Evolutionary conservation across 257 asterid species (phyloP).

Genomic region (Solanum boliviense): DNA sequence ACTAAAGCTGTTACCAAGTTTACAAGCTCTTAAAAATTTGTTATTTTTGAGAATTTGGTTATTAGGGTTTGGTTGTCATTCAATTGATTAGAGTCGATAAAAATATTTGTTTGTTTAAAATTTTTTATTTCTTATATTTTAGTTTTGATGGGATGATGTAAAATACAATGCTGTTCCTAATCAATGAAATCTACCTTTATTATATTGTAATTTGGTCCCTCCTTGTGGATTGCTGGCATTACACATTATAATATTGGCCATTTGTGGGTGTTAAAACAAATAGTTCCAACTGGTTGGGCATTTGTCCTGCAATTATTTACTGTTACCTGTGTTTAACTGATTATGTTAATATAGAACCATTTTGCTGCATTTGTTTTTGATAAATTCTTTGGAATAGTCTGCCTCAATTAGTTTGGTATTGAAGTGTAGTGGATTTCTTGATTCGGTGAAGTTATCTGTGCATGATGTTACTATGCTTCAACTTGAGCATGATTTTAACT

Average conservation of each 20-base stretch:
- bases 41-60: background rate
- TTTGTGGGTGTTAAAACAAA: too few relatives aligned
- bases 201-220: background rate
- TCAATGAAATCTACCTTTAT: background rate
- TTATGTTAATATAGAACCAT: background rate
- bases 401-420: background rate
- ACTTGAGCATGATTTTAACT: too few relatives aligned
- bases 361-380: background rate
- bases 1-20: constrained; percentile 3
- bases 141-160: background rate
- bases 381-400: background rate
- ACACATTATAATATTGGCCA: background rate
- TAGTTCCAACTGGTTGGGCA: background rate
- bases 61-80: background rate
- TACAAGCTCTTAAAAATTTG: background rate
- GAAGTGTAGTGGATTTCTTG: background rate
- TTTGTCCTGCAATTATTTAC: background rate
- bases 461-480: background rate
- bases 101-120: background rate
- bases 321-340: too few relatives aligned
- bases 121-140: background rate
- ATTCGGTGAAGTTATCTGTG: background rate
- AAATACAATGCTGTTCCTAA: background rate
- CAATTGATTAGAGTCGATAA: background rate
- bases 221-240: background rate